These are phyloP conservation scores for Aquilaria yunnanensis DNA, from an alignment of 345 rosid genomes.

Conservation along the genomic window DNA sequence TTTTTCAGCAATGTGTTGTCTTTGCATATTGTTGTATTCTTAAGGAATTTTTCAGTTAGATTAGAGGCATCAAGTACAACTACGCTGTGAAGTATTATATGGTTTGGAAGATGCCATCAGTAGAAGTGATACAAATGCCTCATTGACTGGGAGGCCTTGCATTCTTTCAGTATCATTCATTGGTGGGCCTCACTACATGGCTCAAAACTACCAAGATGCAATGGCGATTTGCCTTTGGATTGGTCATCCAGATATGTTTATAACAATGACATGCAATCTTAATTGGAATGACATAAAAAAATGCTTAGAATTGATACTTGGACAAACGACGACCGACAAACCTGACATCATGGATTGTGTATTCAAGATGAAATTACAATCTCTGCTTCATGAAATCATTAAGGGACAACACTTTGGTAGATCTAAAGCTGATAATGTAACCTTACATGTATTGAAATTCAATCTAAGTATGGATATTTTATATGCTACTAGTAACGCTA, in stretches of 20 bases:
- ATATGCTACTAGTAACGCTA: not conserved
- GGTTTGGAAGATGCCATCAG: slow-evolving; percentile 1
- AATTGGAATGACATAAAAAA: slow-evolving; percentile 1
- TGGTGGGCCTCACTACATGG: no score
- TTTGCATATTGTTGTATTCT: no score
- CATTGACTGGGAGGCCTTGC: not conserved
- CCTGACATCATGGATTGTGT: slow-evolving; percentile 4
- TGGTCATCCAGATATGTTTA: no score
- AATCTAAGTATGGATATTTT: not conserved
- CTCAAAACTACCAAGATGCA: no score
- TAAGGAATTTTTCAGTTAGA: no score
- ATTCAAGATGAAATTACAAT: slow-evolving; percentile 2
- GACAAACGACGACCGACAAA: not conserved
- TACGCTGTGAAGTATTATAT: no score
- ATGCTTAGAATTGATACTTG: not conserved
- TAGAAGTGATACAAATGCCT: not conserved
- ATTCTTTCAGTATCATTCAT: slow-evolving; percentile 3
- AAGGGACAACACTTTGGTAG: no score
- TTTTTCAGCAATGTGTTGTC: no score
- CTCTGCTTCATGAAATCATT: no score
- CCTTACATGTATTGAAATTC: not conserved
- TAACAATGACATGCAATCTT: not conserved
- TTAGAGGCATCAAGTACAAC: no score
- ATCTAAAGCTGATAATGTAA: not conserved
- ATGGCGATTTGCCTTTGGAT: no score